Evolutionary conservation across 78 protist genomes (phyloP).

Genomic region (Chrysochromulina parva): DNA sequence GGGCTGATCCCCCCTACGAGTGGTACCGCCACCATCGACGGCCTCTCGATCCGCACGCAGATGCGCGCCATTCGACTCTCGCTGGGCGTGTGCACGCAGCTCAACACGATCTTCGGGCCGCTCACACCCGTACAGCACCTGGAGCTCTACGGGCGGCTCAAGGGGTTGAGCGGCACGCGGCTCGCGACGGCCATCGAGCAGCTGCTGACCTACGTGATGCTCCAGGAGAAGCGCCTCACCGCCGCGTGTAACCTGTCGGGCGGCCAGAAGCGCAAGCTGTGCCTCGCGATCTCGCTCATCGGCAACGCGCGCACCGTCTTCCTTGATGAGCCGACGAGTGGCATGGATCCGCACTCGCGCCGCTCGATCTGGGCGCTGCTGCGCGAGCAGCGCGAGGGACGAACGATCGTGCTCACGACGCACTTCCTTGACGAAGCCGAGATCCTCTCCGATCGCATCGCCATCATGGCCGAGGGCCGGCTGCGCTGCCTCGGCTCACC

Average conservation of each 20-base stretch:
- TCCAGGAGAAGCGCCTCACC: not conserved
- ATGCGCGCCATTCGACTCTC: conserved; percentile 40
- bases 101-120: conserved; percentile 70
- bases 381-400: not conserved
- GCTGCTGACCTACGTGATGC: not conserved
- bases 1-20: conserved; percentile 73
- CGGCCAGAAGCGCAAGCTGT: conserved; percentile 83
- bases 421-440: conserved; percentile 78
- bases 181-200: not conserved
- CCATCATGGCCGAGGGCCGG: conserved; percentile 55
- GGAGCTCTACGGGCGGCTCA: conserved; percentile 70
- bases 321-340: conserved; percentile 62
- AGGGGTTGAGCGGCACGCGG: conserved; percentile 36
- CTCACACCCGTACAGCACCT: conserved; percentile 77
- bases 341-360: conserved; percentile 61
- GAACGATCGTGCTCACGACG: conserved; percentile 59
- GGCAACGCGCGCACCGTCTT: conserved; percentile 59
- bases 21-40: conserved; percentile 56
- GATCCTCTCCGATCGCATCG: conserved; percentile 56
- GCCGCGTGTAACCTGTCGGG: conserved; percentile 59
- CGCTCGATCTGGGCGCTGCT: conserved; percentile 52
- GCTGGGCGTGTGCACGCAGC: conserved; percentile 83
- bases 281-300: conserved; percentile 74
- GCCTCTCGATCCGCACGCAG: not conserved
- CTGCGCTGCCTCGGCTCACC: conserved; percentile 48